Percentiles rank a stretch among this genome's conserved stretches.
These are phyloP conservation scores for Paxillus involutus DNA, from an alignment of 768 basidiomycete genomes.

Conservation along the genomic window DNA sequence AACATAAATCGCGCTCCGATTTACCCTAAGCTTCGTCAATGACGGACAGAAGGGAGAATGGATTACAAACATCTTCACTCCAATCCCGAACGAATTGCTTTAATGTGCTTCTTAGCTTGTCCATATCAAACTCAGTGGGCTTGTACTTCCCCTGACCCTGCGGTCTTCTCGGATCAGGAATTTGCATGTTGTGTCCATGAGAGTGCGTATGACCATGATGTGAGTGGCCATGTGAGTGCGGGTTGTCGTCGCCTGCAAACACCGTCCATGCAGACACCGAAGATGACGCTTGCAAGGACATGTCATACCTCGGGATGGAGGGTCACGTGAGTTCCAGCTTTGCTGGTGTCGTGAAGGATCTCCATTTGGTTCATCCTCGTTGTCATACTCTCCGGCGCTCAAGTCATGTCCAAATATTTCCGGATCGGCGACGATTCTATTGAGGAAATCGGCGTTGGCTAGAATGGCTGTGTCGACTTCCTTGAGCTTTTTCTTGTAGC, in stretches of 20 bases:
- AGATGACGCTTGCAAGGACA: slow-evolving; percentile 20
- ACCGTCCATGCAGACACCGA: slow-evolving; percentile 6
- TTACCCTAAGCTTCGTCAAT: slow-evolving; percentile 50
- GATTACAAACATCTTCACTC: slow-evolving; percentile 67
- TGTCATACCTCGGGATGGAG: slow-evolving; percentile 17
- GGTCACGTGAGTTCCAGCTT: not conserved
- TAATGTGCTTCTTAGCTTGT: slow-evolving; percentile 87
- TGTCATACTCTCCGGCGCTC: slow-evolving; percentile 12
- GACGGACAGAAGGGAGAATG: not conserved
- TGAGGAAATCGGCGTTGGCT: slow-evolving; percentile 77
- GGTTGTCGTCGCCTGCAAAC: slow-evolving; percentile 22
- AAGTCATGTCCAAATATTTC: slow-evolving; percentile 73
- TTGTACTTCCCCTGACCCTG: slow-evolving; percentile 33
- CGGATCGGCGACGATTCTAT: slow-evolving; percentile 71
- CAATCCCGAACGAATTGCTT: slow-evolving; percentile 95
- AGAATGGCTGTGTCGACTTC: slow-evolving; percentile 80
- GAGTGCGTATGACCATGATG: slow-evolving; percentile 34
- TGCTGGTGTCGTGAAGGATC: not conserved
- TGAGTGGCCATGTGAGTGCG: slow-evolving; percentile 36
- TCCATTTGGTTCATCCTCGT: slow-evolving; percentile 21
- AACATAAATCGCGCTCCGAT: slow-evolving; percentile 75
- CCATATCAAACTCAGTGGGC: slow-evolving; percentile 77
- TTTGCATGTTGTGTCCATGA: slow-evolving; percentile 14
- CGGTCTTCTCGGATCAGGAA: slow-evolving; percentile 11
- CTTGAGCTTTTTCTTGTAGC: slow-evolving; percentile 78